Base-by-base conservation (phyloP, 2,329 filamentous ascomycete genomes). In the Capronia americana region DNA sequence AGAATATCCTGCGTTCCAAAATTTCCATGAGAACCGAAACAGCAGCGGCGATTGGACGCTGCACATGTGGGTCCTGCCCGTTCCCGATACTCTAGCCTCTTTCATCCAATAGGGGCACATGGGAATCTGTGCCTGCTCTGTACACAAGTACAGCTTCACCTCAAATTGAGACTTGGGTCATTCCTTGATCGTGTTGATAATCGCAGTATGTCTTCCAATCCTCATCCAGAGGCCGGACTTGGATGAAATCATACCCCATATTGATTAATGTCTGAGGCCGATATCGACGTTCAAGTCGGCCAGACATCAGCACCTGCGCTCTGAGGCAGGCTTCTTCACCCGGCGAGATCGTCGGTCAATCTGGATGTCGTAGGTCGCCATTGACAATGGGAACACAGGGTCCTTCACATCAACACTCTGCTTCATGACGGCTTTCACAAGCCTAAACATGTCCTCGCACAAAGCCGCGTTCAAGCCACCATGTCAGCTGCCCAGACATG, bases 11-110 rank as follows among this genome's bases (percentile, higher is more conserved):
- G 50, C 58, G 38, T 54, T 61, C 20, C 46, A 61, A 61, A 61
- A 61, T 61, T 61, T 61, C 58, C 32, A 54, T 48, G 50, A 34
- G 51, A 56, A 26, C 41, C 53, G 51, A 48, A 46, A 62, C n/a
- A 62, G 24, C 28, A 20, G 23, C 34, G 38, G 34, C 51, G 60
- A 56, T 56, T 44, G 38, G 30, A 23, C 57, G 28, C 44, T 50
- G 28, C 11, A 32, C 12, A 4, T 8, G 26, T 24, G 30, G 32
- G 24, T 10, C 28, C 8, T 28, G 30, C n/a, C 57, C 8, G 30
- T 28, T 50, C 46, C 30, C 17, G 44, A n/a, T n/a, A 7, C 38
- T 7, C 38, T 44, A 44, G 38, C 38, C 38, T 44, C 14, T 44
- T 44, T n/a, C 38, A n/a, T 44, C 38, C 38, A n/a, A 44, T 44